phyloP scores from a whole-genome alignment of 192 early-diverging fungal genomes.

The Podila epigama region DNA sequence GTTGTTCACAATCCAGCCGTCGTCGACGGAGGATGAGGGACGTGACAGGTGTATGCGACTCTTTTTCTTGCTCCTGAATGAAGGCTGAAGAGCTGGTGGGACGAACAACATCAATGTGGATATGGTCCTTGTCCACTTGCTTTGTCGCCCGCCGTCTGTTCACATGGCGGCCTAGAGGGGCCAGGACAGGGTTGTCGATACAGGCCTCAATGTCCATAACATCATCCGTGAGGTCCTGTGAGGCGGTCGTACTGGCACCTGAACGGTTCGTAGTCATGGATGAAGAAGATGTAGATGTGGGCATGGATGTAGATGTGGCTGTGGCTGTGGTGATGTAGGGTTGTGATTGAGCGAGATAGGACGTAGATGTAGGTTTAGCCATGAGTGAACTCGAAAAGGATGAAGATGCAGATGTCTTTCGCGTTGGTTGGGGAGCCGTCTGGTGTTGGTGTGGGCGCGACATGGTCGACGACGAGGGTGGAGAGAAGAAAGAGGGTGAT shows the following conservation, averaged over 20 bases:
- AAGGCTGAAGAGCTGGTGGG: conserved; percentile 21
- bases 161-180: conserved; percentile 59
- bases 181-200: conserved; percentile 61
- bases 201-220: conserved; percentile 62
- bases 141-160: conserved; percentile 18
- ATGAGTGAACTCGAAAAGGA: conserved; percentile 14
- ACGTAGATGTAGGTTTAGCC: conserved; percentile 5
- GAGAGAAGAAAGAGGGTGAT: not conserved
- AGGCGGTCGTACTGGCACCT: too few species aligned
- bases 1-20: conserved; percentile 43
- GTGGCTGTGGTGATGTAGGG: not conserved
- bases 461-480: not conserved
- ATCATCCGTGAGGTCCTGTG: conserved; percentile 2
- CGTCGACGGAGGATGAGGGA: conserved; percentile 53
- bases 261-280: too few species aligned
- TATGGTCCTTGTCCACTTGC: conserved; percentile 23
- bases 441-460: not conserved
- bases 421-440: not conserved
- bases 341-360: not conserved
- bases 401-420: not conserved
- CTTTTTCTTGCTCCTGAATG: conserved; percentile 37
- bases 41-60: conserved; percentile 34
- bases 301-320: not conserved
- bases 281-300: too few species aligned
- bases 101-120: conserved; percentile 33